phyloP scores from a whole-genome alignment of 352 stramenopile species.

The Vaucheria bursata region DNA sequence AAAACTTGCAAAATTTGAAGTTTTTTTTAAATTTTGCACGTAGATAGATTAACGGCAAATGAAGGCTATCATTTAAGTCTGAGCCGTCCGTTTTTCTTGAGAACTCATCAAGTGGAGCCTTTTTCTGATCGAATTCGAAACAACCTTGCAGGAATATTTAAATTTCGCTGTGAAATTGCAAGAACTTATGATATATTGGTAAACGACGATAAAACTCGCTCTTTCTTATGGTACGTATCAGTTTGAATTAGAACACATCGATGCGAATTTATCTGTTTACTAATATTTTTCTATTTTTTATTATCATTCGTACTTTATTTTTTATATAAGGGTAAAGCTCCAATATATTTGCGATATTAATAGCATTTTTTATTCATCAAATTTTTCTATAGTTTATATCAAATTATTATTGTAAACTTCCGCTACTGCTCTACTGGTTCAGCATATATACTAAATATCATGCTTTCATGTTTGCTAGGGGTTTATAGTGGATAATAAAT shows the following conservation, averaged over 20 bases:
- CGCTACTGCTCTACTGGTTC: too few relatives aligned
- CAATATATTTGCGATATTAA: background rate
- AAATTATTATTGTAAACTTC: too few relatives aligned
- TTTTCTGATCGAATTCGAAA: slow-evolving; percentile 17
- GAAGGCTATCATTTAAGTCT: slow-evolving; percentile 29
- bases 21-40: too few relatives aligned
- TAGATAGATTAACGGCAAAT: too few relatives aligned
- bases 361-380: background rate
- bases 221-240: slow-evolving; percentile 22
- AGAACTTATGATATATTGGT: slow-evolving; percentile 32
- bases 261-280: background rate
- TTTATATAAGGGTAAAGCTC: background rate
- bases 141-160: slow-evolving; percentile 10
- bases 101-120: slow-evolving; percentile 32
- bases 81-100: slow-evolving; percentile 19
- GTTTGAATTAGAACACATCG: background rate
- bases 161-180: slow-evolving; percentile 13
- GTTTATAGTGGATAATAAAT: too few relatives aligned
- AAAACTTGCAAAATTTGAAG: too few relatives aligned
- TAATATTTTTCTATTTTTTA: background rate
- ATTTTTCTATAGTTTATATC: background rate
- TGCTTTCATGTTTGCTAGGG: too few relatives aligned
- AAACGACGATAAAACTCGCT: slow-evolving; percentile 41
- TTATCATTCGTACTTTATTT: background rate
- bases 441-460: too few relatives aligned